Conservation (phyloP, 2,329 filamentous ascomycete species). For the Epichloe gansuensis region DNA sequence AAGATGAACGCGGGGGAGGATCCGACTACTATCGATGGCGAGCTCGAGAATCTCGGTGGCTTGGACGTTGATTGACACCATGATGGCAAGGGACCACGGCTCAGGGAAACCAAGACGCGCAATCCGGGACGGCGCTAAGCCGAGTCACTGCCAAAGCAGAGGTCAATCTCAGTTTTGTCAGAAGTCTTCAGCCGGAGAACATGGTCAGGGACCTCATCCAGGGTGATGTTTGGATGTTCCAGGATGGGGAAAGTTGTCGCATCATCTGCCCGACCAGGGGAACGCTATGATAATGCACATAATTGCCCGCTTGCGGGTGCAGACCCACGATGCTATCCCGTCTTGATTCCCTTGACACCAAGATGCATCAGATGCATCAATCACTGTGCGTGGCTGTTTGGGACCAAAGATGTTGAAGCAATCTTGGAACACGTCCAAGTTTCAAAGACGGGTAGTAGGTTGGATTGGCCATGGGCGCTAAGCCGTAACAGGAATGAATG, state of each 20-base stretch:
- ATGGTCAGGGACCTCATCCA: not conserved
- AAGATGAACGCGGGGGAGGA: not conserved
- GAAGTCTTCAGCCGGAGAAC: not conserved
- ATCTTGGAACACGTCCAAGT: conserved; percentile 32
- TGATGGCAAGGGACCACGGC: not conserved
- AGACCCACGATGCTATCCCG: not conserved
- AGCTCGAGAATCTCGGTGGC: not conserved
- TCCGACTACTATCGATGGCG: not conserved
- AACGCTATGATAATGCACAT: not conserved
- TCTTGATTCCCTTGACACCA: not conserved
- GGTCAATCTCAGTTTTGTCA: conserved; percentile 2
- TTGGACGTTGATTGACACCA: not conserved
- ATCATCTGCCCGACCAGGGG: not conserved
- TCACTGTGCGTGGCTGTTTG: conserved; percentile 3
- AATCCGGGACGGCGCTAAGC: conserved; percentile 7
- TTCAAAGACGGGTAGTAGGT: conserved; percentile 23
- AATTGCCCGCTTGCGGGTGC: not conserved
- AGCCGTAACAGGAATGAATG: conserved; percentile 1
- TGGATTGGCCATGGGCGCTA: not conserved
- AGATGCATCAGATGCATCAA: not conserved
- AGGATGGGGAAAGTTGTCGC: not conserved
- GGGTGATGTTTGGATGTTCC: not conserved
- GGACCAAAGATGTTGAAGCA: conserved; percentile 28
- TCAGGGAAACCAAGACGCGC: not conserved
- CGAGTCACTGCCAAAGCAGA: conserved; percentile 7